A percentile compares a stretch with the other conserved stretches of the same genome.
These are phyloP conservation scores for Scedosporium minutisporum DNA, from an alignment of 2,329 filamentous ascomycete species.

Conservation along the genomic window DNA sequence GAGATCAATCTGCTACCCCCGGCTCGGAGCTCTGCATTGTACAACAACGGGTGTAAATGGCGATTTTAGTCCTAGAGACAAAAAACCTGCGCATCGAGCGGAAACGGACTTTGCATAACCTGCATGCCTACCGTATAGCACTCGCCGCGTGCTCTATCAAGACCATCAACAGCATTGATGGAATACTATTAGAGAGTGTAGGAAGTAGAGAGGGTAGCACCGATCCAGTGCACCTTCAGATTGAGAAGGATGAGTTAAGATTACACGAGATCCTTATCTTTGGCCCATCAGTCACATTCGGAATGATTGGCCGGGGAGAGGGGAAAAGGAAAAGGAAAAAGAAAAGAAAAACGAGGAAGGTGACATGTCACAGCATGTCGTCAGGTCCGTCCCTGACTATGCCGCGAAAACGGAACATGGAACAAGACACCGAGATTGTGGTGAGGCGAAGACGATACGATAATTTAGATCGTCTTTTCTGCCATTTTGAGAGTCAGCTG, in stretches of 20 bases:
- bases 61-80: too few species aligned
- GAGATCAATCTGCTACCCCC: conserved; percentile 4
- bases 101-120: too few species aligned
- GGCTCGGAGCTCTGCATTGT: neutral
- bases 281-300: neutral
- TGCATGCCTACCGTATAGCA: too few species aligned
- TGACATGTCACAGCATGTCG: neutral
- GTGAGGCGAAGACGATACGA: neutral
- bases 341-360: neutral
- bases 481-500: neutral
- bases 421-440: neutral
- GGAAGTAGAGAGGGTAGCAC: neutral
- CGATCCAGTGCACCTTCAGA: neutral
- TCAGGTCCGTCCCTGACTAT: neutral
- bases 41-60: neutral
- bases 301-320: neutral
- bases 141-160: too few species aligned
- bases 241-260: neutral
- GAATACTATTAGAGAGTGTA: too few species aligned
- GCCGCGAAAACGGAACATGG: neutral
- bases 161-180: too few species aligned
- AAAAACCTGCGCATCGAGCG: too few species aligned
- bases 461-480: neutral
- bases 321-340: neutral
- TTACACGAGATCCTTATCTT: neutral